Conservation (phyloP, 2,329 filamentous ascomycete species). For the Claviceps maximensis region DNA sequence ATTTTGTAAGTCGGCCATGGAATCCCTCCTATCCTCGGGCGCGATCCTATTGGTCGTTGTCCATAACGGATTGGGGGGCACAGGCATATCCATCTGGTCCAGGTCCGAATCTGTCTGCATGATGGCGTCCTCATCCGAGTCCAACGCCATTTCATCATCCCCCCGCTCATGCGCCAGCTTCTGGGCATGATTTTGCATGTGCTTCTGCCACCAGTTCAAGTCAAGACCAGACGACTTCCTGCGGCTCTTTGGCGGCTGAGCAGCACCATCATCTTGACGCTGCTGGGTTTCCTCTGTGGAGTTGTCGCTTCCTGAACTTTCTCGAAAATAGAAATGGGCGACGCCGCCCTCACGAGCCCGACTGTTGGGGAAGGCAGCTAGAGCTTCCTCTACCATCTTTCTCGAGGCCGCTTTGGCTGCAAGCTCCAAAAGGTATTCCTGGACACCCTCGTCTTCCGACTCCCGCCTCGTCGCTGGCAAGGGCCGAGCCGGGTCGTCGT, state of each 20-base stretch:
- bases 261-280: slow-evolving; percentile 12
- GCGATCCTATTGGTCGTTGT: slow-evolving; percentile 22
- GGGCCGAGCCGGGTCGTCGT: slow-evolving; percentile 18
- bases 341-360: slow-evolving; percentile 55
- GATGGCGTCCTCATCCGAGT: slow-evolving; percentile 13
- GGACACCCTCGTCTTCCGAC: slow-evolving; percentile 62
- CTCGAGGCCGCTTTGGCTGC: slow-evolving; percentile 69
- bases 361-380: slow-evolving; percentile 65
- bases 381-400: slow-evolving; percentile 63
- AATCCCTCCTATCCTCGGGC: slow-evolving; percentile 15
- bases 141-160: slow-evolving; percentile 15
- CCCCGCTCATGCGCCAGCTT: slow-evolving; percentile 38
- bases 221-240: slow-evolving; percentile 50
- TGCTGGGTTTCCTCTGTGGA: slow-evolving; percentile 25
- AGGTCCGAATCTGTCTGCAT: slow-evolving; percentile 28
- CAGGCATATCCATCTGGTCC: slow-evolving; percentile 27
- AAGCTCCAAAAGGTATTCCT: slow-evolving; percentile 64
- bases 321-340: slow-evolving; percentile 56
- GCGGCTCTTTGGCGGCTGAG: slow-evolving; percentile 21
- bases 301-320: slow-evolving; percentile 46
- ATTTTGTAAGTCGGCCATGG: slow-evolving; percentile 13
- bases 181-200: slow-evolving; percentile 68
- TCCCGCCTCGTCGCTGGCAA: slow-evolving; percentile 41
- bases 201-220: slow-evolving; percentile 61
- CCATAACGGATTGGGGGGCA: slow-evolving; percentile 29